Evolutionary conservation across 1,284 basidiomycete species (phyloP).

Genomic region (Trichosporon inkin): DNA sequence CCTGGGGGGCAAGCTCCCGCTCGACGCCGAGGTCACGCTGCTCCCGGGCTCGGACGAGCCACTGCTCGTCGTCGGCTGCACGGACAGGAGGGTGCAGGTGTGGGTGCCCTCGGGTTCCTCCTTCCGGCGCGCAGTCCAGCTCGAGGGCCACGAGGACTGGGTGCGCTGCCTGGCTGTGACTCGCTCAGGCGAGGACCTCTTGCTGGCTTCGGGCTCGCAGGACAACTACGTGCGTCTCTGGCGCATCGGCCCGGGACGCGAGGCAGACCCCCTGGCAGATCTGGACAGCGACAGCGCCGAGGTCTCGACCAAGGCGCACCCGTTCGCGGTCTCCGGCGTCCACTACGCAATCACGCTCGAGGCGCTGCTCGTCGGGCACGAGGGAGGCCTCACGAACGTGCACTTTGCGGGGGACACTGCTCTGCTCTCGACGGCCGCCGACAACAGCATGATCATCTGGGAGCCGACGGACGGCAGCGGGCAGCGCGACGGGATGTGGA

Average conservation of each 20-base stretch:
- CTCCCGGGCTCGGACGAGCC: slow-evolving; percentile 64
- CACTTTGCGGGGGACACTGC: slow-evolving; percentile 62
- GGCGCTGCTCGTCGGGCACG: slow-evolving; percentile 85
- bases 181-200: slow-evolving; percentile 49
- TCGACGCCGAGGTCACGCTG: slow-evolving; percentile 61
- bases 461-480: slow-evolving; percentile 44
- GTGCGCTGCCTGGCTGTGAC: slow-evolving; percentile 72
- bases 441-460: slow-evolving; percentile 91
- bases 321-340: slow-evolving; percentile 56
- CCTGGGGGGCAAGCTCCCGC: slow-evolving; percentile 66
- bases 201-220: slow-evolving; percentile 84
- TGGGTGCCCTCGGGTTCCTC: slow-evolving; percentile 62
- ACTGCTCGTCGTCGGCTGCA: slow-evolving; percentile 71
- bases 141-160: slow-evolving; percentile 94
- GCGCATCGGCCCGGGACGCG: slow-evolving; percentile 59
- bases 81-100: slow-evolving; percentile 69
- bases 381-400: slow-evolving; percentile 81
- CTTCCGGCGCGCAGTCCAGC: slow-evolving; percentile 51
- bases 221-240: slow-evolving; percentile 86
- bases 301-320: slow-evolving; percentile 76
- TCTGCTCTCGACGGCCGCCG: slow-evolving; percentile 80
- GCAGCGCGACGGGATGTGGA: slow-evolving; percentile 66
- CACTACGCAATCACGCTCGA: slow-evolving; percentile 77
- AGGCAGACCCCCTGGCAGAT: slow-evolving; percentile 73
- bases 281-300: slow-evolving; percentile 67